phyloP scores from a whole-genome alignment of 768 basidiomycete genomes.

The Panellus pusillus region DNA sequence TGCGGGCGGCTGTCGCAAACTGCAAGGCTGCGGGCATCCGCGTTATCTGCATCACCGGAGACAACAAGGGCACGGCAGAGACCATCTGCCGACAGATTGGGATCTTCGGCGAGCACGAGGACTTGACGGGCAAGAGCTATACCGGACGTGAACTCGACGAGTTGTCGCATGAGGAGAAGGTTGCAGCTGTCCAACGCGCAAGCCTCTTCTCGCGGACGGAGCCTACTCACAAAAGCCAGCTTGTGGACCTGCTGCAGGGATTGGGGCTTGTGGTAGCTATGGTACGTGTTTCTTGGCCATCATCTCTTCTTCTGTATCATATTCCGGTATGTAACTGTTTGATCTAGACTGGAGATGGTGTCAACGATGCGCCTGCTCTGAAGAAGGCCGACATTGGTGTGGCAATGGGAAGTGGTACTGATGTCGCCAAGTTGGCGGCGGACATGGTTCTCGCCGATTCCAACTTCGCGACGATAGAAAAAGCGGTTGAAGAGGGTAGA shows the following conservation, averaged over 20 bases:
- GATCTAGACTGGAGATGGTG: constrained; percentile 90
- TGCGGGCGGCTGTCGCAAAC: constrained; percentile 79
- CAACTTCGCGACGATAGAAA: constrained; percentile 96
- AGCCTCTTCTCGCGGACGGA: constrained; percentile 93
- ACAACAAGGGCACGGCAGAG: constrained; percentile 97
- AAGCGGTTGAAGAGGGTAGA: constrained; percentile 95
- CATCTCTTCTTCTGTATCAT: too few relatives aligned
- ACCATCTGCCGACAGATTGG: constrained; percentile 96
- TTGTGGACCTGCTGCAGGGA: constrained; percentile 91
- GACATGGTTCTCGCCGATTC: constrained; percentile 98
- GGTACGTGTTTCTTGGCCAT: constrained; percentile 42
- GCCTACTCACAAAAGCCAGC: constrained; percentile 90
- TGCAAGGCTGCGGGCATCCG: constrained; percentile 93
- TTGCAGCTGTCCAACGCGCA: constrained; percentile 83
- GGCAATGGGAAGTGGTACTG: constrained; percentile 98
- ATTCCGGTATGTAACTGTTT: background rate
- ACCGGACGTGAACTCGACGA: constrained; percentile 91
- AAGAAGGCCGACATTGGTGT: constrained; percentile 98
- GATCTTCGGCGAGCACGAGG: constrained; percentile 84
- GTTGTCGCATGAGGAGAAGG: constrained; percentile 76
- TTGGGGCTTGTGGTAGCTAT: constrained; percentile 94
- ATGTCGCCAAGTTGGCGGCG: constrained; percentile 96
- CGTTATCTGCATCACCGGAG: constrained; percentile 96
- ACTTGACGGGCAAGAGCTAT: constrained; percentile 92
- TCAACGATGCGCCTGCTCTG: constrained; percentile 96